These are phyloP conservation scores for Aspergillus cavernicola DNA, from an alignment of 495 filamentous ascomycete genomes.

Conservation along the genomic window DNA sequence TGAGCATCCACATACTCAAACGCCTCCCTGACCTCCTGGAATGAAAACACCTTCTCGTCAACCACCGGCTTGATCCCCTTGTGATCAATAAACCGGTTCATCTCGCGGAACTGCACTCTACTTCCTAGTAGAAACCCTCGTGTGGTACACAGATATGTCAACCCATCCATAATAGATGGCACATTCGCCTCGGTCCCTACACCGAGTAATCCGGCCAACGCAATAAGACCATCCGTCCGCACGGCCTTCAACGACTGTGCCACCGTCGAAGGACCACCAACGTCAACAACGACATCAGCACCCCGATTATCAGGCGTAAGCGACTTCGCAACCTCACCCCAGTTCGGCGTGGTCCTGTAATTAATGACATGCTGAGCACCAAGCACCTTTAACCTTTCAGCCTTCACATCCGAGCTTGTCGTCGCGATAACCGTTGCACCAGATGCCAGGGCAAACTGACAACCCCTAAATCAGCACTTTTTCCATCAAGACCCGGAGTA, in stretches of 20 bases:
- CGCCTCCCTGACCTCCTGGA: constrained; percentile 47
- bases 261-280: constrained; percentile 54
- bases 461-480: neutral
- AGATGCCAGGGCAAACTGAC: constrained; percentile 64
- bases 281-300: constrained; percentile 61
- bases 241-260: constrained; percentile 55
- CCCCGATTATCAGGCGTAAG: constrained; percentile 54
- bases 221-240: constrained; percentile 56
- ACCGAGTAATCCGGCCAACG: constrained; percentile 50
- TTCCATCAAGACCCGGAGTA: too few relatives aligned
- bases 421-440: constrained; percentile 71
- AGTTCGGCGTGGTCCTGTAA: constrained; percentile 56
- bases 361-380: constrained; percentile 53
- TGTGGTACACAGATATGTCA: constrained; percentile 34
- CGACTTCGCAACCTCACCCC: constrained; percentile 60
- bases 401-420: constrained; percentile 62
- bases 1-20: constrained; percentile 50
- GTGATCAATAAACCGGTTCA: constrained; percentile 52
- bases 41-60: constrained; percentile 50
- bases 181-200: constrained; percentile 19
- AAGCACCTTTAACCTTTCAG: constrained; percentile 48
- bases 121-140: constrained; percentile 47
- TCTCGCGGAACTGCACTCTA: constrained; percentile 49
- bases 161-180: constrained; percentile 30
- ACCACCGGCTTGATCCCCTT: constrained; percentile 56